Base-by-base conservation (phyloP, 495 filamentous ascomycete species). In the Aspergillus nanangensis region DNA sequence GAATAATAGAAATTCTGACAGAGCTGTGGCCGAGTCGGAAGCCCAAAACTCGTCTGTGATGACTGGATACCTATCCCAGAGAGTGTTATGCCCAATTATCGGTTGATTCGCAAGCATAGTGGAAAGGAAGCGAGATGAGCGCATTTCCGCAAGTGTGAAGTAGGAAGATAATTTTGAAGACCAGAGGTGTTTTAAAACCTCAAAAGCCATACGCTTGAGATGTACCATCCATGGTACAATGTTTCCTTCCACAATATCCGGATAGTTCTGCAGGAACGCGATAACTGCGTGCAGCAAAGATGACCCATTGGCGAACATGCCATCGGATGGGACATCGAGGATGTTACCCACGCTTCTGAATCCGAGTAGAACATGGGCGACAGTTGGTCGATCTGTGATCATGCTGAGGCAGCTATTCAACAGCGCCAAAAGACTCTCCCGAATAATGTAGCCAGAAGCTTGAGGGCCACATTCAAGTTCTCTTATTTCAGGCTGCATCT, bases 341-440 rank as follows among this genome's bases (percentile, higher is more conserved):
- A 71, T 69, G 39, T 77, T 77, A 17, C 81, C 74, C 19, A 79
- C 75, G 54, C 88, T 91, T 23, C 74, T 72, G 59, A 99, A 96
- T 1, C 93, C 93, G 17, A 99, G 84, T 15, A 99, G 66, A 34
- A 93, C 72, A 63, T 99, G 93, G 3, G 92, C 91, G 37, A 97
- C 80, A 13, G 82, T 92, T 4, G 92, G 90, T 36, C 75, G 67
- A 53, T 84, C 78, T 21, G 83, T 80, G 21, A 83, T 79, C 14
- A 83, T 77, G 32, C 72, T 75, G 8, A 99, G 65, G 59, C 86
- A 90, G 50, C 77, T 79, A 56, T 88, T 84, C 21, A 99, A 73
- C 49, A 96, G 88, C 32, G 85, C 83, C 8, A 97, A 75, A 21
- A 96, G 80, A 44, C 79, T 79, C 44, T 84, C 62, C 58, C 95